These are phyloP conservation scores for Capsicum pubescens DNA, from an alignment of 257 asterid genomes.

Conservation along the genomic window DNA sequence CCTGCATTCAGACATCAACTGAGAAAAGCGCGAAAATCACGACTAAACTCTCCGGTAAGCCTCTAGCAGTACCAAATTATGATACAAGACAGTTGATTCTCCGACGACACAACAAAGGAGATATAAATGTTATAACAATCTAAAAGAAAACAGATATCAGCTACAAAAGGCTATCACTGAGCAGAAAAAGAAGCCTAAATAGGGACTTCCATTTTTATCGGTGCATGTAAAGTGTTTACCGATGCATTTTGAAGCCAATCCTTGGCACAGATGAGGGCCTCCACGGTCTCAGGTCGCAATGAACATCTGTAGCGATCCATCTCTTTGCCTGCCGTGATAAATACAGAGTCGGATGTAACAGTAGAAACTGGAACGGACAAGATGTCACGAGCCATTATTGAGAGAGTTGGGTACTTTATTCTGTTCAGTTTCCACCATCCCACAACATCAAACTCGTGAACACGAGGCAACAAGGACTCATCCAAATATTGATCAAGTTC, in stretches of 20 bases:
- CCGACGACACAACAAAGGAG: not conserved
- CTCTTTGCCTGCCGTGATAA: conserved; percentile 74
- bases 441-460: conserved; percentile 83
- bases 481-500: conserved; percentile 94
- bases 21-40: not conserved
- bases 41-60: not conserved
- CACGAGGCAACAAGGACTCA: conserved; percentile 90
- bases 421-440: conserved; percentile 96
- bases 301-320: conserved; percentile 88
- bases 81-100: not conserved
- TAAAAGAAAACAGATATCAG: conserved; percentile 9
- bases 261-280: conserved; percentile 91
- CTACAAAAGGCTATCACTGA: not conserved
- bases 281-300: conserved; percentile 81
- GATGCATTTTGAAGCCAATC: conserved; percentile 78
- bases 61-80: not conserved
- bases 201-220: conserved; percentile 75
- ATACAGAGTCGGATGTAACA: conserved; percentile 57
- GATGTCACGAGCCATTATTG: conserved; percentile 93
- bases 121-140: not conserved
- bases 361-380: conserved; percentile 88
- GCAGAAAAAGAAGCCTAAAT: conserved; percentile 40
- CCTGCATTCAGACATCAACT: not conserved
- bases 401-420: conserved; percentile 83
- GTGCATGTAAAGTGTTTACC: conserved; percentile 42